These are phyloP conservation scores for Solanum etuberosum DNA, from an alignment of 257 asterid species.

Conservation along the genomic window DNA sequence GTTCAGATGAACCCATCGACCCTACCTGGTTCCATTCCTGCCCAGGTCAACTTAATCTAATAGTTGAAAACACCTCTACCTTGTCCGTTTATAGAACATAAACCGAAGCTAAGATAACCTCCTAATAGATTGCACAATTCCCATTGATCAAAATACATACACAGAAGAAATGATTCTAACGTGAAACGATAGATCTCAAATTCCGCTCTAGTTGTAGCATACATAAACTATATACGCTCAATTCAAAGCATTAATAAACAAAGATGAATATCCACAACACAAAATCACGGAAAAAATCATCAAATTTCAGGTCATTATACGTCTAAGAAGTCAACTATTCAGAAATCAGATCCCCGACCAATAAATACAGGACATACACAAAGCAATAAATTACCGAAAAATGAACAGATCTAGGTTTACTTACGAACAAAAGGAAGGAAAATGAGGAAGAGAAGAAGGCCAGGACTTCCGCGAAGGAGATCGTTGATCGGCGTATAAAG, in stretches of 20 bases:
- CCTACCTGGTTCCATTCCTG: too few relatives aligned
- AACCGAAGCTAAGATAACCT: background rate
- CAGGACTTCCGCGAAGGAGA: conserved; percentile 66
- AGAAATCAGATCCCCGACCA: background rate
- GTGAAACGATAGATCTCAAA: background rate
- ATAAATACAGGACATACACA: background rate
- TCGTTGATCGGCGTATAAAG: conserved; percentile 74
- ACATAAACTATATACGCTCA: background rate
- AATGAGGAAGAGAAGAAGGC: conserved; percentile 58
- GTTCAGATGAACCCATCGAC: too few relatives aligned
- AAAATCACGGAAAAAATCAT: background rate
- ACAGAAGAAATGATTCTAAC: background rate
- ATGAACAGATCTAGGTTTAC: conserved; percentile 3
- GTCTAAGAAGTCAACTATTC: background rate
- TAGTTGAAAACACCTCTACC: background rate
- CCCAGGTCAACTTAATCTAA: background rate
- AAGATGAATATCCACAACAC: background rate
- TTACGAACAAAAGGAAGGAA: conserved; percentile 76
- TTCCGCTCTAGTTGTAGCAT: too few relatives aligned
- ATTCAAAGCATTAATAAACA: background rate
- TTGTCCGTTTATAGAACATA: background rate
- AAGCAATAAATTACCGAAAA: too few relatives aligned
- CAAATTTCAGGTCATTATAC: background rate
- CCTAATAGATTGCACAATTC: background rate
- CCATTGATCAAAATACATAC: background rate